Evolutionary conservation across 2,329 filamentous ascomycete genomes (phyloP).

Genomic region (Hymenoscyphus infarciens): DNA sequence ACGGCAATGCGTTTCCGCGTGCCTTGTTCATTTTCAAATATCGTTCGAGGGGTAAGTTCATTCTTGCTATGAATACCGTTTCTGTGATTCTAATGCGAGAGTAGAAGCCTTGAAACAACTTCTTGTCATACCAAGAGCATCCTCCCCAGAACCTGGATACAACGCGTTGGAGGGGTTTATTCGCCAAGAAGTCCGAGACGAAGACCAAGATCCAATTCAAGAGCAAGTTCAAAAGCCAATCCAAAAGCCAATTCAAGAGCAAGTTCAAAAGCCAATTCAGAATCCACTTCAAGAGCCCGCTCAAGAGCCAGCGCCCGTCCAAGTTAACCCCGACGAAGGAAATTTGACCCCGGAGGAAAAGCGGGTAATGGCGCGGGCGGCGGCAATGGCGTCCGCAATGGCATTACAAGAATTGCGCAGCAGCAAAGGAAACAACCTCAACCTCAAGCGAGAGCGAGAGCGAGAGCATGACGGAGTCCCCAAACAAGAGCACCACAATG

Average conservation of each 20-base stretch:
- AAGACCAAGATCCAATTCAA: too few species aligned
- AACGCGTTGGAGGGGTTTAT: background rate
- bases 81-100: background rate
- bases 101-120: background rate
- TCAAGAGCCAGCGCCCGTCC: too few species aligned
- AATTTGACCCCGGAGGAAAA: background rate
- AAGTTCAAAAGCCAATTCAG: too few species aligned
- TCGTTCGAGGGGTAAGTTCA: constrained; percentile 22
- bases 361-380: background rate
- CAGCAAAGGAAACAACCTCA: background rate
- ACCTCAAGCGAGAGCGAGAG: background rate
- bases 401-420: background rate
- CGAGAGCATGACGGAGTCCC: background rate
- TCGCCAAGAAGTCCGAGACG: too few species aligned
- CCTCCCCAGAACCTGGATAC: background rate
- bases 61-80: background rate
- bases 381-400: too few species aligned
- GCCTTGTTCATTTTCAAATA: constrained; percentile 29
- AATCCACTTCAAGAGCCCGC: too few species aligned
- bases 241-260: too few species aligned
- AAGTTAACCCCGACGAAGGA: background rate
- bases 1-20: constrained; percentile 23
- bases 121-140: background rate
- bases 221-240: too few species aligned
- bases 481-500: background rate